phyloP scores from a whole-genome alignment of 768 basidiomycete species.

The Leccinum aurantiacum region DNA sequence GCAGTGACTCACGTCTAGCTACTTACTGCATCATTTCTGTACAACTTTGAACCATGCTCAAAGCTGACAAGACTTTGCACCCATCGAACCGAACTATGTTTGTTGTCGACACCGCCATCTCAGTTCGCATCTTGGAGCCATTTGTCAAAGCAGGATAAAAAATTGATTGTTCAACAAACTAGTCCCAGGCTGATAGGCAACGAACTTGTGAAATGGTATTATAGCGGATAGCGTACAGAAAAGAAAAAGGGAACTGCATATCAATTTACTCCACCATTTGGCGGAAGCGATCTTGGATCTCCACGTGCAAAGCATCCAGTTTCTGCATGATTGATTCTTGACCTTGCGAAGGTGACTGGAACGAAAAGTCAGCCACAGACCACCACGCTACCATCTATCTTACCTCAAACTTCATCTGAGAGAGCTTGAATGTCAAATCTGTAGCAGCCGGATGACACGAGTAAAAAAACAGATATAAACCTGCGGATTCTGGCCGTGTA shows the following conservation, averaged over 20 bases:
- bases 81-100: not conserved
- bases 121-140: not conserved
- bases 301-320: conserved; percentile 73
- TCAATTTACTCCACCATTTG: conserved; percentile 69
- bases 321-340: conserved; percentile 81
- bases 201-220: conserved; percentile 17
- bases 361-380: conserved; percentile 11
- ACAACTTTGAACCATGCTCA: not conserved
- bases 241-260: not conserved
- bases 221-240: conserved; percentile 24
- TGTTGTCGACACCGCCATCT: not conserved
- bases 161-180: not conserved
- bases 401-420: conserved; percentile 99
- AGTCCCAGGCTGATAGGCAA: not conserved
- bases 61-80: not conserved
- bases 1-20: too few relatives aligned
- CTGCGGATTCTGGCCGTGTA: conserved; percentile 98
- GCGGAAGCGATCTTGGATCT: conserved; percentile 93
- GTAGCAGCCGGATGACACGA: conserved; percentile 44
- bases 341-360: conserved; percentile 86
- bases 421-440: conserved; percentile 95
- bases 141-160: not conserved
- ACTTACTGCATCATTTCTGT: not conserved
- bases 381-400: conserved; percentile 18
- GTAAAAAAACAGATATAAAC: conserved; percentile 40